Evolutionary conservation across 495 filamentous ascomycete species (phyloP).

Genomic region (Trichocladium antarcticum): DNA sequence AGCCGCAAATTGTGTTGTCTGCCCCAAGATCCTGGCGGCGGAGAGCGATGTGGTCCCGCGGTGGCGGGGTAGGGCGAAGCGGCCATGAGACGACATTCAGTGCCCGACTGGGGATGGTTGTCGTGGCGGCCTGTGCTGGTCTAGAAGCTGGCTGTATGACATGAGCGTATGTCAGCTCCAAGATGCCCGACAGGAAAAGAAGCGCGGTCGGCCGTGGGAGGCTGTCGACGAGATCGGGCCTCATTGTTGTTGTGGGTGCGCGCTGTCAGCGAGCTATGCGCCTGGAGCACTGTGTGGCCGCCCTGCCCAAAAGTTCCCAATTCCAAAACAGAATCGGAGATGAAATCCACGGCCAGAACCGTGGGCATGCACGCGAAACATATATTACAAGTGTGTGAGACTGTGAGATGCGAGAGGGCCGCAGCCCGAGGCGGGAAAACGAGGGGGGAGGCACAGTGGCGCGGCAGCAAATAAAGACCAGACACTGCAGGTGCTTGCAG

Average conservation of each 20-base stretch:
- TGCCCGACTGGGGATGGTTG: conserved; percentile 28
- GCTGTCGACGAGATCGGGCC: conserved; percentile 28
- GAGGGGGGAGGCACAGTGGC: neutral
- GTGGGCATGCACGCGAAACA: neutral
- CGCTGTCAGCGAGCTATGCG: neutral
- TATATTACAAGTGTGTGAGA: neutral
- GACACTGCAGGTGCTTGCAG: neutral
- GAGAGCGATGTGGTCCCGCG: conserved; percentile 25
- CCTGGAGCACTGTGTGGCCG: neutral
- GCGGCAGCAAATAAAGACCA: neutral
- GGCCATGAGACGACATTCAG: conserved; percentile 38
- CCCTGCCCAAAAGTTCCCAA: neutral
- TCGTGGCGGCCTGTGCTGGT: conserved; percentile 23
- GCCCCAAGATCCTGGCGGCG: conserved; percentile 24
- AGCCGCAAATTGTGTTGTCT: conserved; percentile 41
- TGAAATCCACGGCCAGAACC: neutral
- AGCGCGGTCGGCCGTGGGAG: conserved; percentile 34
- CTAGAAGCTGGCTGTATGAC: conserved; percentile 22
- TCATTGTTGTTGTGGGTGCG: conserved; percentile 19
- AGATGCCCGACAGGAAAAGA: conserved; percentile 29
- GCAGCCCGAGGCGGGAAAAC: neutral
- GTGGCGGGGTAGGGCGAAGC: conserved; percentile 30
- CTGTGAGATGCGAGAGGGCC: neutral
- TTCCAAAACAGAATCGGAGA: neutral
- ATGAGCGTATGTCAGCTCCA: conserved; percentile 28